Evolutionary conservation across 1,284 basidiomycete genomes (phyloP), one percentile per base, ranked within the genome.

Genomic region (Meira miltonrushii): DNA sequence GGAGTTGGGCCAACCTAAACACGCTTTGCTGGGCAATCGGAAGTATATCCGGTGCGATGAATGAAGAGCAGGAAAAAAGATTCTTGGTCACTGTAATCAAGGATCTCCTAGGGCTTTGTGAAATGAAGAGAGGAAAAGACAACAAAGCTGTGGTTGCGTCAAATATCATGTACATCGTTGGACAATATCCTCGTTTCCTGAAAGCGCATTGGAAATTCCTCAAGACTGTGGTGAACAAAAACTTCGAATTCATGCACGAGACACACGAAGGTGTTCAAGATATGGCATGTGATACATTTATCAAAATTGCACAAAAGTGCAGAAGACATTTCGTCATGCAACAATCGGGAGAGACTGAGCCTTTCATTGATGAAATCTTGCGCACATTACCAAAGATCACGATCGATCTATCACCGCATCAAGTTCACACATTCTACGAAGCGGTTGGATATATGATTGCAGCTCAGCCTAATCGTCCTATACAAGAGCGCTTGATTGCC

Each of bases 171-270:
- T 99, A 99, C 81, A 99, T 98, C 74, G 95, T 99, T 70, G 95
- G 95, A 54, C 95, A 99, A 81, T 99, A 99, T 78, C 95, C 95
- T 54, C 87, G 95, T 38, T 99, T 98, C 87, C 86, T 99, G 75
- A 98, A 98, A 80, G 95, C 95, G 21, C 95, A 99, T 79, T 99
- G 95, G 95, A 98, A 97, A 82, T 99, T 99, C 85, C 82, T 99
- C 78, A 99, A 99, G 84, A 98, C 95, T 2, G 95, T 99, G 53
- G 95, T 98, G 67, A 98, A 98, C 83, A 99, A 99, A 81, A 83
- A 98, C 17, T 99, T 99, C 79, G 95, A 99, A 79, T 99, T 99
- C 79, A 98, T 98, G 93, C 95, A 99, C 81, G 95, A 98, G 82
- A 96, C 92, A 0, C 95, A 99, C 77, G 95, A 99, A 82, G 93